Base-by-base conservation (phyloP, 805 yeast species). In the Teunomyces aglyptinius region DNA sequence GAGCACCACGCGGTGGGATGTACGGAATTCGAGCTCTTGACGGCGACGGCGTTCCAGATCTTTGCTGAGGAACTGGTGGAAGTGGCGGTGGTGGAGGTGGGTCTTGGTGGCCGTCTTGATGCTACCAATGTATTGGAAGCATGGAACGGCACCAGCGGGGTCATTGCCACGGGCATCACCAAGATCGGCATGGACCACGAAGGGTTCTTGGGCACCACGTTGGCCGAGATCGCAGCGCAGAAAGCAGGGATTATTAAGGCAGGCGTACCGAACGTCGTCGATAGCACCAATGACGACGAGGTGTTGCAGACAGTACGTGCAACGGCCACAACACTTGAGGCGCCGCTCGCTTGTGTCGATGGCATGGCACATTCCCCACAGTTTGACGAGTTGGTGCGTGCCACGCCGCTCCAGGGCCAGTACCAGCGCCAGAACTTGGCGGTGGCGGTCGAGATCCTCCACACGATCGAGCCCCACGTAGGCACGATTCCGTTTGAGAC, bases 111-210 rank as follows among this genome's bases (percentile, higher is more conserved):
- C 0, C 65, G 86, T 35, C 61, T 82, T 10, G 99, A 92, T 65
- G 89, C 97, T 1, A 92, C 99, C 0, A 92, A 92, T 67, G 87
- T 87, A 0, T 61, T 85, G 22, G 57, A 55, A 8, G 59, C 75
- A 0, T 26, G 28, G 11, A 20, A 51, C 8, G 34, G 22, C 5
- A 54, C 47, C 13, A 53, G 56, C 4, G 75, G 81, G 12, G 82
- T 82, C 26, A 44, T 85, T 31, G 80, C 75, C 5, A 79, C 90
- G 6, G 96, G 85, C 1, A 85, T 94, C 36, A 82, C 97, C 4
- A 88, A 89, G 59, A 84, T 92, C 18, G 94, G 92, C 1, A 58
- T 89, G 46, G 99, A 92, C 59, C 99, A 92, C 63, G 89, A 89
- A 56, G 67, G 71, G 7, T 73, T 91, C 34, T 65, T 92, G 33